Base-by-base conservation (phyloP, 1,284 basidiomycete genomes). In the Gastroboletus turbinatus region DNA sequence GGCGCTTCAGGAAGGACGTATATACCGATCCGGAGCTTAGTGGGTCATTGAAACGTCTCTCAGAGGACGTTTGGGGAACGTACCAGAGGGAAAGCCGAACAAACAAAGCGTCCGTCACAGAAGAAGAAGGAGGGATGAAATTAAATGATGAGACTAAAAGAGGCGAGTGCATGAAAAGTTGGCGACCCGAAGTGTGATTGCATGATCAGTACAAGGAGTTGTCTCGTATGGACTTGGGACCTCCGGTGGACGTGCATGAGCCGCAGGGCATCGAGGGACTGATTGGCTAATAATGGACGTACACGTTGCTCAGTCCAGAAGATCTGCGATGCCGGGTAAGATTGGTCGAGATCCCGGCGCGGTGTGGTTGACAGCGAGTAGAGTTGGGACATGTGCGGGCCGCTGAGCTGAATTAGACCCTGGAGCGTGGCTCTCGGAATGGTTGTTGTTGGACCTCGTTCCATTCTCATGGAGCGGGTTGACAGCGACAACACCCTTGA, bases 91-190 rank as follows among this genome's bases (percentile, higher is more conserved):
- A 61, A 61, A 65, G 58, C 54, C 64, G 60, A 50, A 59, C 56
- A 67, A 67, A 70, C 63, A 64, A 64, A 63, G 53, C 56, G 52
- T 53, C 52, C 56, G 60, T 67, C 66, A 67, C 66, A 67, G 68
- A 68, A 68, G 66, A 33, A 49, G 64, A 60, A 63, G 59, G 59
- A 44, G 21, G 56, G 38, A 58, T 48, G 55, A 67, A 70, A 70
- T 67, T 57, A 70, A 70, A 59, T 59, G 58, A 67, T 68, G 66
- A 63, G 25, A 59, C 60, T 53, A 64, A 70, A 68, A 70, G 58
- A 58, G 67, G 63, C 5, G 58, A 58, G 46, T 58, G 58, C 36
- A 51, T 50, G 64, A 68, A 58, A 55, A 51, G 50, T 44, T 52
- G 58, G 16, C 52, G 58, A 62, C 57, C 63, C 56, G 62, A 67